Conservation (phyloP, 257 asterid species). For the Nyctanthes arbortristis region DNA sequence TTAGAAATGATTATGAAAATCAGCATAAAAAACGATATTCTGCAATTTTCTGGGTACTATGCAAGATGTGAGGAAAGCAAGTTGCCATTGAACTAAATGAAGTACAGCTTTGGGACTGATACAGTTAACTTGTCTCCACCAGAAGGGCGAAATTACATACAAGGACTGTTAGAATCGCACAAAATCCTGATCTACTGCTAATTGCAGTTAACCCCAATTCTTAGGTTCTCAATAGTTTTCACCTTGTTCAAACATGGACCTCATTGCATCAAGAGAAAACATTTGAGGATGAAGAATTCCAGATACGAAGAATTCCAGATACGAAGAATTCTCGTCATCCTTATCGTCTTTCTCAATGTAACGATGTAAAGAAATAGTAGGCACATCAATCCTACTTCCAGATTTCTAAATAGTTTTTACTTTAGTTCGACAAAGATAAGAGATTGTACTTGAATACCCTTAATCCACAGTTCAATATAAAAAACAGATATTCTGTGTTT, state of each 20-base stretch:
- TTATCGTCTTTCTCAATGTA: not conserved
- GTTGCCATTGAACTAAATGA: slow-evolving; percentile 6
- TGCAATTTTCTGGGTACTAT: not conserved
- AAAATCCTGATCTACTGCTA: not conserved
- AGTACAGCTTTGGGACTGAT: slow-evolving; percentile 2
- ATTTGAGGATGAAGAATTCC: slow-evolving; percentile 8
- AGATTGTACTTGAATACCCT: not conserved
- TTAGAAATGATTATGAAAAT: not conserved
- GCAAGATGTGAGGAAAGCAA: not conserved
- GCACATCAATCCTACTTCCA: not conserved
- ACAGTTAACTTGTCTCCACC: not conserved
- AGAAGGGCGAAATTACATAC: not conserved
- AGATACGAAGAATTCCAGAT: not conserved
- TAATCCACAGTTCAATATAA: not conserved
- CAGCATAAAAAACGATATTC: not conserved
- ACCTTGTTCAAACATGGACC: not conserved
- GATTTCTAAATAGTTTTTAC: not conserved
- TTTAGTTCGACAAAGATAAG: not conserved
- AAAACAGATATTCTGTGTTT: not conserved
- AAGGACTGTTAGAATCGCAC: slow-evolving; percentile 6
- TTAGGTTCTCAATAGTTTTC: not conserved
- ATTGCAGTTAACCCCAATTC: not conserved
- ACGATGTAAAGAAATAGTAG: not conserved
- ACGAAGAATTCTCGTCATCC: not conserved
- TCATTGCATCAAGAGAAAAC: not conserved